These are phyloP conservation scores for Talaromyces trachyspermus DNA, from an alignment of 495 filamentous ascomycete species.

Conservation along the genomic window DNA sequence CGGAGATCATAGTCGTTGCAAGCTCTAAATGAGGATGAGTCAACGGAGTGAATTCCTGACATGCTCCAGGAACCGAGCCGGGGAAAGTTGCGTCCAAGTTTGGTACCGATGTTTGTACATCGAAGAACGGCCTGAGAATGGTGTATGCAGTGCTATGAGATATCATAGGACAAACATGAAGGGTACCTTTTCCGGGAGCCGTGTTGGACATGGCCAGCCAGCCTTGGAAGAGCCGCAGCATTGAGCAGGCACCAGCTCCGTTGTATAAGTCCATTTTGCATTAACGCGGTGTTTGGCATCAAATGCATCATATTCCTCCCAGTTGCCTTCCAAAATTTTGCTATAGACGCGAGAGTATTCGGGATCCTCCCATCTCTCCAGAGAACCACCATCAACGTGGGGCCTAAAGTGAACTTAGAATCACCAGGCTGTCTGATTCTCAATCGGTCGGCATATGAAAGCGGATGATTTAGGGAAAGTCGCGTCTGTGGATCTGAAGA, in stretches of 20 bases:
- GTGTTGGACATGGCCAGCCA: conserved; percentile 9
- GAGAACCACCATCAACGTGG: conserved; percentile 8
- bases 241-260: conserved; percentile 3
- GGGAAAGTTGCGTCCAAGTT: conserved; percentile 23
- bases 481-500: conserved; percentile 47
- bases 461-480: conserved; percentile 47
- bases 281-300: conserved; percentile 1
- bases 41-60: conserved; percentile 55
- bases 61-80: conserved; percentile 57
- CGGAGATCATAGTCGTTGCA: conserved; percentile 64
- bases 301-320: conserved; percentile 9
- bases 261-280: conserved; percentile 8
- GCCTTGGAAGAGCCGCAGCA: conserved; percentile 6
- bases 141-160: conserved; percentile 6
- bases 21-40: conserved; percentile 70
- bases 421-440: conserved; percentile 41
- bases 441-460: conserved; percentile 65
- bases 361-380: conserved; percentile 11
- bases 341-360: conserved; percentile 3
- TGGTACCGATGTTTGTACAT: neutral
- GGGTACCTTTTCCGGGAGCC: conserved; percentile 1
- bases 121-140: conserved; percentile 9
- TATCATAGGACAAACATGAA: conserved; percentile 3
- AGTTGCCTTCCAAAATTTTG: conserved; percentile 6
- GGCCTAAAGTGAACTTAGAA: conserved; percentile 1